Evolutionary conservation across 2,329 filamentous ascomycete species (phyloP).

Genomic region (Cladosporium sp.): DNA sequence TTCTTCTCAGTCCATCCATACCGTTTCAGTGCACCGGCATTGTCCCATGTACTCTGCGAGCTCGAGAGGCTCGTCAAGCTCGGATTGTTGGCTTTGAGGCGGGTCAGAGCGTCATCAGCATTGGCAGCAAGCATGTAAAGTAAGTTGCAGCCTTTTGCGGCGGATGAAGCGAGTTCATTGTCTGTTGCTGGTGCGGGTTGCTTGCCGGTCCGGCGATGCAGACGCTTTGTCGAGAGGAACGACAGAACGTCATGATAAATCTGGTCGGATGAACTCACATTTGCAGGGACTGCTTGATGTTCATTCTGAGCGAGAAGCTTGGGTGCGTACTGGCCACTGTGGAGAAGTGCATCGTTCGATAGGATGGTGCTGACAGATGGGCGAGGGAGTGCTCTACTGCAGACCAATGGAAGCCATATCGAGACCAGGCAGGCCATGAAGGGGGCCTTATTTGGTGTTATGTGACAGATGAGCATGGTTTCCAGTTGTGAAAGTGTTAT

Average conservation of each 20-base stretch:
- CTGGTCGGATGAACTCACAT: not conserved
- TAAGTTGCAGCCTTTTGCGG: slow-evolving; percentile 7
- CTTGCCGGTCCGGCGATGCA: not conserved
- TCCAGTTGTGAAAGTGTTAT: not conserved
- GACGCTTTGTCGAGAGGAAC: not conserved
- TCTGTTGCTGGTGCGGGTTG: slow-evolving; percentile 1
- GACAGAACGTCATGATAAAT: not conserved
- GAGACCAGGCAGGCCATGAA: not conserved
- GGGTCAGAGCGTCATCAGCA: slow-evolving; percentile 3
- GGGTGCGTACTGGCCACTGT: not conserved
- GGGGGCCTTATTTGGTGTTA: not conserved
- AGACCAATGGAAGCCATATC: not conserved
- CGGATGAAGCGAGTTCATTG: not conserved
- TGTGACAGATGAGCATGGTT: not conserved
- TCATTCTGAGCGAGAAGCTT: not conserved
- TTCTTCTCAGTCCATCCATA: slow-evolving; percentile 4
- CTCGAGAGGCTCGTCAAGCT: not conserved
- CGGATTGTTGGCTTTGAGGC: slow-evolving; percentile 7
- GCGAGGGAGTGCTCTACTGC: not conserved
- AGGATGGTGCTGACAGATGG: not conserved
- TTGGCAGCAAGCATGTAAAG: slow-evolving; percentile 12
- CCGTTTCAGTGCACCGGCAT: not conserved
- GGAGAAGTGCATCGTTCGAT: not conserved
- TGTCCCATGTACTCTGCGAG: slow-evolving; percentile 8
- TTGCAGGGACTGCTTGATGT: not conserved